A percentile compares a stretch with the other conserved stretches of the same genome.
Evolutionary conservation across 2,329 filamentous ascomycete species (phyloP).

Genomic region (Aspergillus tubingensis): DNA sequence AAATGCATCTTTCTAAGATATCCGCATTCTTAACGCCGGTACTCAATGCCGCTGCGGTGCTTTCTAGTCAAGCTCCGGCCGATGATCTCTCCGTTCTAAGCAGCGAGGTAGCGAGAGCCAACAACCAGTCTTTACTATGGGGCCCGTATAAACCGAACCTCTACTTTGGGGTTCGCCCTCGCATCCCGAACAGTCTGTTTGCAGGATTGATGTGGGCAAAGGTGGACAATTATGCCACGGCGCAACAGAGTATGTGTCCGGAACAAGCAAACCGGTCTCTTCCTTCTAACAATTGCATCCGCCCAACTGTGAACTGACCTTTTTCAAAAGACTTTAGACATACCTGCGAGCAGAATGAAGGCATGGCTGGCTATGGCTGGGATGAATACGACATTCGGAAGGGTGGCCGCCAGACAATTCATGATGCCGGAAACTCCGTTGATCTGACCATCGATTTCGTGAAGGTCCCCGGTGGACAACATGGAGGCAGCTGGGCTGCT

Average conservation of each 20-base stretch:
- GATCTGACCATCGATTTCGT: conserved; percentile 93
- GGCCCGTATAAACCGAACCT: conserved; percentile 91
- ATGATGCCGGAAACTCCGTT: conserved; percentile 82
- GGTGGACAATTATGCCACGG: conserved; percentile 73
- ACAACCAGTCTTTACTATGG: conserved; percentile 89
- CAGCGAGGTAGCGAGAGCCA: conserved; percentile 49
- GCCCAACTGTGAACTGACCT: conserved; percentile 20
- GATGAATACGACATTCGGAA: conserved; percentile 90
- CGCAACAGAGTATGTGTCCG: conserved; percentile 69
- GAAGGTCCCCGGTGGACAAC: conserved; percentile 80
- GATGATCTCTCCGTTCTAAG: conserved; percentile 39
- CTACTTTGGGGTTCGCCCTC: conserved; percentile 87
- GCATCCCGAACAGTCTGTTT: conserved; percentile 77
- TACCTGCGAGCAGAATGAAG: conserved; percentile 93
- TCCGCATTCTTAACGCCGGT: conserved; percentile 30
- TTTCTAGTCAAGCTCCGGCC: conserved; percentile 28
- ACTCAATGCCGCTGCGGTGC: conserved; percentile 30
- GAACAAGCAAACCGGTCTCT: neutral
- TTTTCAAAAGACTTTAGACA: conserved; percentile 71
- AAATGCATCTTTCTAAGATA: conserved; percentile 35
- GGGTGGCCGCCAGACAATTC: conserved; percentile 86
- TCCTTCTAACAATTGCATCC: neutral
- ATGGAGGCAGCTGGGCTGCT: conserved; percentile 91
- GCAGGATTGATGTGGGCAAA: conserved; percentile 87
- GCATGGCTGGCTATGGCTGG: conserved; percentile 96